Base-by-base conservation (phyloP, 2,329 filamentous ascomycete species). In the Onygenales sp. region DNA sequence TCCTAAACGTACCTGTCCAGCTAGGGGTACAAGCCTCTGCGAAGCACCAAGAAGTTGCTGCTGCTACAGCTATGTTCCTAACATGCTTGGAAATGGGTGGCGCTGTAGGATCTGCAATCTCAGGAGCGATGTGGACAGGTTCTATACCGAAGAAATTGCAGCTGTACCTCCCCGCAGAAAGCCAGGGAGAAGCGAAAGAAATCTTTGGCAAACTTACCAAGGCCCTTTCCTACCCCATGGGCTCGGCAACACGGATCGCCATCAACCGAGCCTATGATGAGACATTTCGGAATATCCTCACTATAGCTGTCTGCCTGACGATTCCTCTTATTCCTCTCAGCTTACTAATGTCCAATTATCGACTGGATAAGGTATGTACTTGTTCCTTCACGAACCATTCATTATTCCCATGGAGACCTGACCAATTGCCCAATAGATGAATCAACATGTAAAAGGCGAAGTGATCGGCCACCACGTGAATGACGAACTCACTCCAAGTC, bases 201-300 rank as follows among this genome's bases (percentile, higher is more conserved):
- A 80, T 85, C 44, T 81, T 81, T 56, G 54, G 76, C 33, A 73
- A 75, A 57, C 60, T 85, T 27, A 69, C 69, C 0, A 72, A 70
- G 2, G 84, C 86, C 59, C 64, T 82, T 43, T 77, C 76, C 1
- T 86, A 82, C 57, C 70, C 75, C 0, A 74, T 78, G 69, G 82
- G 82, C 7, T 78, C 74, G 4, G 74, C 77, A 0, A 80, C 77
- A 17, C 70, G 83, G 36, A 65, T 73, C 10, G 84, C 83, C 1
- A 85, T 87, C 63, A 80, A 82, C 55, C 74, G 73, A 36, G 78
- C 82, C 1, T 87, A 87, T 57, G 78, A 83, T 62, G 81, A 85
- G 66, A 83, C 81, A 2, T 84, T 84, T 79, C 76, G 76, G 32
- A 77, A 75, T 55, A 70, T 84, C 14, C 66, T 84, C 44, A 76